These are phyloP conservation scores for Silene vulgaris DNA, from an alignment of 179 eudicot species.

Conservation along the genomic window DNA sequence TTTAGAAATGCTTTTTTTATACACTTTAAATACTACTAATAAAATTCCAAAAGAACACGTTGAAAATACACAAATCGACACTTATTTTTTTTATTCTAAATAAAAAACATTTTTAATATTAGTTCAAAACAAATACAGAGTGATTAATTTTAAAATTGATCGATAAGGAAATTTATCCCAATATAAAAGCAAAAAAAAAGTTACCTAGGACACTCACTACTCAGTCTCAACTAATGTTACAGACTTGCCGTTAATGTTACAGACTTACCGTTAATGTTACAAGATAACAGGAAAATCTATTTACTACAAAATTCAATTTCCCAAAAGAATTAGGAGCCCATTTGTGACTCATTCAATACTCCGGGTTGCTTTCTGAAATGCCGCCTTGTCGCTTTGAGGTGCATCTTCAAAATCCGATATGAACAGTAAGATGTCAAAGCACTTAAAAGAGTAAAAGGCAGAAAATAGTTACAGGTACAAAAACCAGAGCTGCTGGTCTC, in stretches of 20 bases:
- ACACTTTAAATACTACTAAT: too few species aligned
- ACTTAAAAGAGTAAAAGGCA: conserved; percentile 2
- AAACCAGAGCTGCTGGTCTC: conserved; percentile 28
- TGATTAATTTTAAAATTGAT: too few species aligned
- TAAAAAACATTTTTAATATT: too few species aligned
- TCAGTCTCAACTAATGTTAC: conserved; percentile 3
- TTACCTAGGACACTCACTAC: neutral
- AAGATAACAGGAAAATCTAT: conserved; percentile 16
- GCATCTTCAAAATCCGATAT: conserved; percentile 13
- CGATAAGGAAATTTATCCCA: too few species aligned
- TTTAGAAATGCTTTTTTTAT: too few species aligned
- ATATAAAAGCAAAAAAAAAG: too few species aligned
- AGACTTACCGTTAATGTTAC: neutral
- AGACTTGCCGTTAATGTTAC: too few species aligned
- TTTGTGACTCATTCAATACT: conserved; percentile 3
- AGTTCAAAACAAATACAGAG: too few species aligned
- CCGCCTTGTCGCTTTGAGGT: conserved; percentile 18
- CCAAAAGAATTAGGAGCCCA: conserved; percentile 9
- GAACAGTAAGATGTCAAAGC: conserved; percentile 8
- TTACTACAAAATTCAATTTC: conserved; percentile 18
- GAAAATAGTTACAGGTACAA: conserved; percentile 23
- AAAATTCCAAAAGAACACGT: too few species aligned
- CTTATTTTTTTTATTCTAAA: too few species aligned
- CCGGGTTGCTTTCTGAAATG: conserved; percentile 14
- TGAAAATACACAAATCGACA: too few species aligned